Evolutionary conservation across 164 flowering plant genomes (phyloP).

Genomic region (Protea cynaroides): DNA sequence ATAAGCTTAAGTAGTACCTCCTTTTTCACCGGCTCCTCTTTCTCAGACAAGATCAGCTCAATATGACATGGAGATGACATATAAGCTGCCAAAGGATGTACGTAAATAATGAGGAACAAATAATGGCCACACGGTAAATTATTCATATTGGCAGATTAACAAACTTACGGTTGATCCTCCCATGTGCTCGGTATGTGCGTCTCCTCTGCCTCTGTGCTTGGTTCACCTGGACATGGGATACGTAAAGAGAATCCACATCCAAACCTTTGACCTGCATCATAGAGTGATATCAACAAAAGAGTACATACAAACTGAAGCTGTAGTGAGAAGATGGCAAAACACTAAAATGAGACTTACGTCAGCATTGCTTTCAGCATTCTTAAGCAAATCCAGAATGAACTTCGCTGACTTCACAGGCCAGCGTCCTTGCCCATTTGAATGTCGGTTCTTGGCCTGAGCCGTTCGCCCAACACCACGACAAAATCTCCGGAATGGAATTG

Average conservation of each 20-base stretch:
- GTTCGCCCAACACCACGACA: slow-evolving; percentile 97
- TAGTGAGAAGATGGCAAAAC: not conserved
- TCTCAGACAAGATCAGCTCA: slow-evolving; percentile 79
- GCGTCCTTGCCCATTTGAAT: slow-evolving; percentile 93
- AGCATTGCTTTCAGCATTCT: slow-evolving; percentile 97
- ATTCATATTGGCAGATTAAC: not conserved
- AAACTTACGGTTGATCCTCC: slow-evolving; percentile 77
- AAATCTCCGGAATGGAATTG: slow-evolving; percentile 86
- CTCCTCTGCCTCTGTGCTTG: slow-evolving; percentile 89
- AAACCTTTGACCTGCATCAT: slow-evolving; percentile 64
- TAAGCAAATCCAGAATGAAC: slow-evolving; percentile 77
- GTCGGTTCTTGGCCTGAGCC: slow-evolving; percentile 90
- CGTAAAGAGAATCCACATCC: slow-evolving; percentile 69
- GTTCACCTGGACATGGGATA: slow-evolving; percentile 85
- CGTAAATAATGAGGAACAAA: not conserved
- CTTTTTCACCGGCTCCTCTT: slow-evolving; percentile 80
- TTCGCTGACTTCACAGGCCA: slow-evolving; percentile 94
- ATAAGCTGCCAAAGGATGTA: slow-evolving; percentile 44
- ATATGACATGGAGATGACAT: slow-evolving; percentile 96
- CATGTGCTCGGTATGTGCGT: slow-evolving; percentile 87
- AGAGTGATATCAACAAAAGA: not conserved
- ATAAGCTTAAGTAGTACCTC: slow-evolving; percentile 43
- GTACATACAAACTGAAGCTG: not conserved
- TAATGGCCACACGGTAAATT: not conserved
- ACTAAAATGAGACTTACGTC: slow-evolving; percentile 40